Evolutionary conservation across 257 asterid genomes (phyloP), one percentile per base, ranked within the genome.

Genomic region (Ligustrum vulgare): DNA sequence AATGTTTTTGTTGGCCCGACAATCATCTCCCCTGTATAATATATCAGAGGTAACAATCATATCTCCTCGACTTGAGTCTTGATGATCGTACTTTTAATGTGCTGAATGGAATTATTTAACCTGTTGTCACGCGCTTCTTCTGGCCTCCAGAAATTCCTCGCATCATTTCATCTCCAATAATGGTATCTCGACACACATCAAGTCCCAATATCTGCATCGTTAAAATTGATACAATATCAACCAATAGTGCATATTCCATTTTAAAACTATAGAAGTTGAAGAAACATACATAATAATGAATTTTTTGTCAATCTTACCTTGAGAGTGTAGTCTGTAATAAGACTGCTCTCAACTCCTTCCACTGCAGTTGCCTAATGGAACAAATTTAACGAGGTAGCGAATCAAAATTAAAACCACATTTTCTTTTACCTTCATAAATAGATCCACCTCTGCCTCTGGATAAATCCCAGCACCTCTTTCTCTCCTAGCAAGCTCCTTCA

Each of bases 61-160:
- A 3, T 45, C 54, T 13, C 54, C 5, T 45, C 0, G n/a, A 13
- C n/a, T 45, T 45, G 0, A 11, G n/a, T 3, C n/a, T 45, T 45
- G 0, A 11, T 41, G 16, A 10, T 11, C 2, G 5, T 41, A 10
- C 49, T 41, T 41, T 15, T 41, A n/a, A 8, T 10, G 20, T 13
- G 54, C n/a, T 3, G 6, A 45, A 2, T 41, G 15, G 15, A 41
- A 43, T 43, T 43, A 12, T 15, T 45, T 45, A 51, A 90, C 96
- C 94, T 77, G 97, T 92, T 0, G 97, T 90, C 37, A 92, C 85
- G 18, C 97, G 89, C 63, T 90, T 92, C 84, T 92, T 92, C 74
- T 92, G 91, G 34, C 97, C 96, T 6, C 98, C 96, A 2, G 96
- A 90, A 68, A 92, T 90, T 69, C 98, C 97, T 78, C 96, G 79